Conservation (phyloP, 441 rosid species). For the Erodium moschatum region DNA sequence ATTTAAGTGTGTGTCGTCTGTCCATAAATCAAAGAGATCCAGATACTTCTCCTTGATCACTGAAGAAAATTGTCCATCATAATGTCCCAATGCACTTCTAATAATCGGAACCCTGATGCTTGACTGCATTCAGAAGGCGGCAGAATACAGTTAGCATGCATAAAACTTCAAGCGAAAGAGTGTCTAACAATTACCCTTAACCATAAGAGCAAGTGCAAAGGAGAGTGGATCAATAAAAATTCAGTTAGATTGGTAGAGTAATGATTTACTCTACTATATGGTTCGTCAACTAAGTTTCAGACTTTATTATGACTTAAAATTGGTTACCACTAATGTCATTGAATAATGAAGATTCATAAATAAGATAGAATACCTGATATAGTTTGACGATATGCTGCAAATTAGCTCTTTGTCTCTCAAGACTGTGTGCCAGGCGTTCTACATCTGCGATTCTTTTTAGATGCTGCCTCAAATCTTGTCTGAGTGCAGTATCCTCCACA, state of each 20-base stretch:
- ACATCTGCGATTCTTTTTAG: constrained; percentile 80
- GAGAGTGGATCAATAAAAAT: neutral
- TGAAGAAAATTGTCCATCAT: constrained; percentile 58
- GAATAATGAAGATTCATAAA: neutral
- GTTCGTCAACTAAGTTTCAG: neutral
- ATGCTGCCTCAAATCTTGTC: constrained; percentile 92
- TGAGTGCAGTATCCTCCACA: constrained; percentile 81
- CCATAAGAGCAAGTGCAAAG: neutral
- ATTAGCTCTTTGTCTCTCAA: constrained; percentile 66
- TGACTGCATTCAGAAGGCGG: constrained; percentile 53
- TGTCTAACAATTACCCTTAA: neutral
- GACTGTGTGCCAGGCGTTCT: constrained; percentile 56
- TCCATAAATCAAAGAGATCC: constrained; percentile 42
- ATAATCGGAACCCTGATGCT: constrained; percentile 76
- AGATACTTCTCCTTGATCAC: constrained; percentile 63
- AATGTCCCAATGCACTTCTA: constrained; percentile 55
- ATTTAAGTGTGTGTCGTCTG: constrained; percentile 66
- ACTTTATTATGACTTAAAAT: neutral
- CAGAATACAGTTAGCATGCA: neutral
- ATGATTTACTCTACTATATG: neutral
- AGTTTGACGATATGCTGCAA: constrained; percentile 85
- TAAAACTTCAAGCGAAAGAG: constrained; percentile 7
- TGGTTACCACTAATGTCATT: neutral
- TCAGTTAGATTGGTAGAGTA: neutral
- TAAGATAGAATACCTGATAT: constrained; percentile 53